phyloP scores from a whole-genome alignment of 2,329 filamentous ascomycete genomes.

The Thelonectria rubi region DNA sequence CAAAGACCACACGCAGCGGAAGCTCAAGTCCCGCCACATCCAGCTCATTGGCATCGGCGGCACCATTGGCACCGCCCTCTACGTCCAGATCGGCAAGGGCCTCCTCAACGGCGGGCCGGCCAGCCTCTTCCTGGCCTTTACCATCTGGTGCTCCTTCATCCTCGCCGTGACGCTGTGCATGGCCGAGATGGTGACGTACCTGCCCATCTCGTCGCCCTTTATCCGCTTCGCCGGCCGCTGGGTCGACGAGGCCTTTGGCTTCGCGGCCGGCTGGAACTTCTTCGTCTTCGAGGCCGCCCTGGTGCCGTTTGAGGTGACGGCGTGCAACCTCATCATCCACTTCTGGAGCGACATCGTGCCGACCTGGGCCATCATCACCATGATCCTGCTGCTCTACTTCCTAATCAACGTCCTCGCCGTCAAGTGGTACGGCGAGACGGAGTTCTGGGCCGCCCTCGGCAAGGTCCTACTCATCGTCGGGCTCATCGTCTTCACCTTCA shows the following conservation, averaged over 20 bases:
- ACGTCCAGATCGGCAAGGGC: conserved; percentile 65
- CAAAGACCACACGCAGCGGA: conserved; percentile 55
- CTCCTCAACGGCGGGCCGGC: conserved; percentile 67
- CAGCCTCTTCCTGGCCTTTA: conserved; percentile 67
- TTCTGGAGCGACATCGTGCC: conserved; percentile 71
- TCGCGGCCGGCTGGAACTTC: conserved; percentile 78
- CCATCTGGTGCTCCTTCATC: conserved; percentile 69
- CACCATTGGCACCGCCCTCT: conserved; percentile 70
- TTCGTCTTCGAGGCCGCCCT: conserved; percentile 75
- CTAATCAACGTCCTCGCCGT: conserved; percentile 77
- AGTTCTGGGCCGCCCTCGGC: conserved; percentile 78
- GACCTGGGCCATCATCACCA: conserved; percentile 68
- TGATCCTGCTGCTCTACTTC: conserved; percentile 56
- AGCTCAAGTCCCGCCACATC: conserved; percentile 65
- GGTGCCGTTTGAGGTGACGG: conserved; percentile 74
- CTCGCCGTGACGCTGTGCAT: conserved; percentile 68
- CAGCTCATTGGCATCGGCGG: conserved; percentile 71
- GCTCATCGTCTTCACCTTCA: conserved; percentile 79
- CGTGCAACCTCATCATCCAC: conserved; percentile 69
- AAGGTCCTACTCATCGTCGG: conserved; percentile 78
- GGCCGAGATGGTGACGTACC: conserved; percentile 80
- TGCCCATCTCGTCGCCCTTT: conserved; percentile 81
- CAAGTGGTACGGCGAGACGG: conserved; percentile 78
- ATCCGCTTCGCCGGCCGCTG: conserved; percentile 80
- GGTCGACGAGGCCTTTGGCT: conserved; percentile 79